Base-by-base conservation (phyloP, 768 basidiomycete species). In the Lactarius akahatsu region DNA sequence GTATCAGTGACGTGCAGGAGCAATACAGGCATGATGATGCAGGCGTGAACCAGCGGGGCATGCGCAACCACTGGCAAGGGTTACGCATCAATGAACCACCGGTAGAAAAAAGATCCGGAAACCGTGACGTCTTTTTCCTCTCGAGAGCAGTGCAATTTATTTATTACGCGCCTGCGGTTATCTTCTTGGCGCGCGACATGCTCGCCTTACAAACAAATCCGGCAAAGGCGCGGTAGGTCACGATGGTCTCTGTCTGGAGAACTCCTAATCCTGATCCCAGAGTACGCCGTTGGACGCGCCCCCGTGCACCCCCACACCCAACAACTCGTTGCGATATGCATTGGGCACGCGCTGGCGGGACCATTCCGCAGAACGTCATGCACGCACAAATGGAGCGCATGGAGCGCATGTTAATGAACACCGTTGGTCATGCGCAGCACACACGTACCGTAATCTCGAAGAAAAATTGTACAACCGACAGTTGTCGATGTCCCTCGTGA, bases 401-500 rank as follows among this genome's bases (percentile, higher is more conserved):
- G 23, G n/a, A n/a, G n/a, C n/a, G n/a, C n/a, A n/a, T n/a, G n/a
- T n/a, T 26, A 52, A 52, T 52, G 50, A 52, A 52, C 23, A 52
- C 50, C 50, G 50, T 52, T 52, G 50, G 15, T 52, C 50, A 50
- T 50, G 47, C 47, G 47, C 47, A 50, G 45, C 45, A 10, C 45
- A 26, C 23, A 50, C 47, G 47, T 52, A 52, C 50, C 50, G 23
- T 52, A 15, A 52, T 52, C 2, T 26, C 6, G 26, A 15, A 41
- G 2, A 11, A 52, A 52, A 52, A 52, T 15, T 15, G 26, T 26
- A 15, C 50, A 50, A 30, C 15, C 26, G 15, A 10, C 20, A 4
- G 20, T n/a, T 4, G 20, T 26, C 26, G 15, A 16, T 23, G 50
- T 13, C 26, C 50, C 50, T 52, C 50, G 50, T 52, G 50, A 52